A percentile compares a stretch with the other conserved stretches of the same genome.
These are phyloP conservation scores for Daldinia childiae DNA, from an alignment of 495 filamentous ascomycete genomes.

Conservation along the genomic window DNA sequence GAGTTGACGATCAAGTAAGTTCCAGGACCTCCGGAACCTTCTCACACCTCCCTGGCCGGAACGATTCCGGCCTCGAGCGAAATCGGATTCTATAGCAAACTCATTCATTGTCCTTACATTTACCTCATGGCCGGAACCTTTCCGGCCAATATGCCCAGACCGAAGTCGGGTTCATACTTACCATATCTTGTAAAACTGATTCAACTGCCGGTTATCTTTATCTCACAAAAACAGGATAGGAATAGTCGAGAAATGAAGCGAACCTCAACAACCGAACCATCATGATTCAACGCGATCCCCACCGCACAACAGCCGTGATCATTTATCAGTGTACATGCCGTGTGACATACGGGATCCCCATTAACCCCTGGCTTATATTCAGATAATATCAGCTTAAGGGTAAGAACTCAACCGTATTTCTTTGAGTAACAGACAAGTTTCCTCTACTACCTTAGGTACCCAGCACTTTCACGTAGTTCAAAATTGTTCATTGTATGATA, in stretches of 20 bases:
- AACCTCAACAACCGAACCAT: not conserved
- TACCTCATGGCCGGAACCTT: constrained; percentile 26
- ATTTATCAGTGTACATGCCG: not conserved
- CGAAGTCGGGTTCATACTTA: constrained; percentile 5
- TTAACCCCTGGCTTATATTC: no score
- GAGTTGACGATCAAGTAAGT: constrained; percentile 23
- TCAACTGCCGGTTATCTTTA: not conserved
- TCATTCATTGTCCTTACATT: not conserved
- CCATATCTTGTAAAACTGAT: not conserved
- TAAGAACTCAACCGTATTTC: no score
- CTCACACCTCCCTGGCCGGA: constrained; percentile 26
- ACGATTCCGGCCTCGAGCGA: constrained; percentile 36
- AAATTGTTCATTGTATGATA: no score
- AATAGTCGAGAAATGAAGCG: not conserved
- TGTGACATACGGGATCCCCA: no score
- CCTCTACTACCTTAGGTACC: no score
- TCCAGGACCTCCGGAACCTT: constrained; percentile 8
- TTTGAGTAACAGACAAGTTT: no score
- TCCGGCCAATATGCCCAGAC: constrained; percentile 16
- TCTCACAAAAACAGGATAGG: not conserved
- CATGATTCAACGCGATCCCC: not conserved
- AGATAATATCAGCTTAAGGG: no score
- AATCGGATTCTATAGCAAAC: constrained; percentile 19
- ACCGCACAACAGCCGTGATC: not conserved
- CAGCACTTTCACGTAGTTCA: no score